Conservation (phyloP, 2,329 filamentous ascomycete species). For the Colletotrichum tropicale region DNA sequence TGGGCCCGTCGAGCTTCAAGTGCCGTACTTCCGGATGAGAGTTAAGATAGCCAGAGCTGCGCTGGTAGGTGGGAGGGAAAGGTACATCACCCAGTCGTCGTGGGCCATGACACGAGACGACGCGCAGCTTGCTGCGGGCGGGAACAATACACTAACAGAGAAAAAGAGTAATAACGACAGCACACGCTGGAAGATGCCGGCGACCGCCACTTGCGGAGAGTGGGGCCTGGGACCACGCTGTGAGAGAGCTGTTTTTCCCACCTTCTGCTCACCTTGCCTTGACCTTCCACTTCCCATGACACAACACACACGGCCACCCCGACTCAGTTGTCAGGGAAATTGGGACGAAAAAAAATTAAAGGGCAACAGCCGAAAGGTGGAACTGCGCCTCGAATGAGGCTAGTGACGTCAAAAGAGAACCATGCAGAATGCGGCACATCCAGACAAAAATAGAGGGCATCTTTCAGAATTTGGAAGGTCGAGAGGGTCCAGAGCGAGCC, state of each 20-base stretch:
- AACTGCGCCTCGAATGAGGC: background rate
- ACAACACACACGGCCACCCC: constrained; percentile 3
- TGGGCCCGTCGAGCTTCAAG: background rate
- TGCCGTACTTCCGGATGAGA: constrained; percentile 15
- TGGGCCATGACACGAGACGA: background rate
- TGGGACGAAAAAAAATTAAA: background rate
- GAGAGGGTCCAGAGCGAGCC: background rate
- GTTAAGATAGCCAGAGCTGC: background rate
- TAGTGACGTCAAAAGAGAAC: constrained; percentile 6
- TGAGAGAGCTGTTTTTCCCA: background rate
- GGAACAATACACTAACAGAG: background rate
- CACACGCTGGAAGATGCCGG: background rate
- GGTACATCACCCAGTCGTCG: background rate
- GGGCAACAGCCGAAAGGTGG: background rate
- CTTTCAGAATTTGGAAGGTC: background rate
- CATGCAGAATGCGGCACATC: background rate
- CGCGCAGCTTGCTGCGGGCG: background rate
- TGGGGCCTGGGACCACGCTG: background rate
- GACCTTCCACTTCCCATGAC: background rate
- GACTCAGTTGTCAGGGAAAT: background rate
- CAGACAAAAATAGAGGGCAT: constrained; percentile 1
- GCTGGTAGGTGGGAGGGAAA: background rate
- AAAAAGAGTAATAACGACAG: background rate
- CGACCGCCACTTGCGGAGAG: constrained; percentile 14
- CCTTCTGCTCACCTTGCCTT: background rate